These are phyloP conservation scores for Triticum monococcum DNA, from an alignment of 176 grass and related monocot genomes.

Conservation along the genomic window DNA sequence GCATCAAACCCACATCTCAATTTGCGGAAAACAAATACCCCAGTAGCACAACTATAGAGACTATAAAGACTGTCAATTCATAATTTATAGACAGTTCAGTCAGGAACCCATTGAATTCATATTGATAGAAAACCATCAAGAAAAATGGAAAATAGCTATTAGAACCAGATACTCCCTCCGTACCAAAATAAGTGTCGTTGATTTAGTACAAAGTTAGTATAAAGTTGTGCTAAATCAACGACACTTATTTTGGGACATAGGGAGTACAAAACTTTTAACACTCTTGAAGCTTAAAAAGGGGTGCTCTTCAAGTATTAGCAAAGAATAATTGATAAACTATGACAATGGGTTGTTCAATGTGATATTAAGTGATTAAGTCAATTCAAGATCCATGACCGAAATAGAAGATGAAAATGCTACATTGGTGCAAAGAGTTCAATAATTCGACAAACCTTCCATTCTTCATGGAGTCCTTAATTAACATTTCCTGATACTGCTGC, in stretches of 20 bases:
- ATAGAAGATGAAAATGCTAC: neutral
- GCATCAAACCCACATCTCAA: neutral
- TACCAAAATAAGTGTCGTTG: no score
- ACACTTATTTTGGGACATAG: no score
- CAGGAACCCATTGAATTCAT: neutral
- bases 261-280: slow-evolving; percentile 14
- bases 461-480: slow-evolving; percentile 74
- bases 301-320: neutral
- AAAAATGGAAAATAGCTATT: neutral
- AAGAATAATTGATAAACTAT: neutral
- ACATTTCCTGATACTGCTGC: slow-evolving; percentile 89
- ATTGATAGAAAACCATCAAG: neutral
- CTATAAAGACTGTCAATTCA: neutral
- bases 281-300: neutral
- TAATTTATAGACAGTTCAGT: slow-evolving; percentile 15
- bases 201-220: no score
- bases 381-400: neutral
- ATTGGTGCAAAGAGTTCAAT: neutral
- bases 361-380: neutral
- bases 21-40: slow-evolving; percentile 18
- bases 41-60: neutral
- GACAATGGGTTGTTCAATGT: neutral
- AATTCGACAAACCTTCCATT: slow-evolving; percentile 50
- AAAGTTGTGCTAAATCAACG: no score
- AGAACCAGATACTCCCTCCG: no score